These are phyloP conservation scores for Nicotiana rustica DNA, from an alignment of 305 asterid species.

Conservation along the genomic window DNA sequence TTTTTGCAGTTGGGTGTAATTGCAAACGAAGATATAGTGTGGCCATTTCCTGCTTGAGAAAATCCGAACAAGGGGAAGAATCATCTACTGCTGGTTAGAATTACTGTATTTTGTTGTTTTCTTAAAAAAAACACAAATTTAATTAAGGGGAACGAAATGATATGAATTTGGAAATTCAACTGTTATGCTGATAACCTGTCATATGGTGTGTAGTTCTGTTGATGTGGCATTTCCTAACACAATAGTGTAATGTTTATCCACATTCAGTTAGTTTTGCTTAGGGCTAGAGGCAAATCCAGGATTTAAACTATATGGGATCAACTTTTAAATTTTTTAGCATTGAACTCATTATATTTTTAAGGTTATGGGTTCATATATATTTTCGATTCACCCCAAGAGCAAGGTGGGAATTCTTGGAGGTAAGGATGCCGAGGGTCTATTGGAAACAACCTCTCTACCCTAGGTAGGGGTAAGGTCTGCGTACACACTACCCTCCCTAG, in stretches of 20 bases:
- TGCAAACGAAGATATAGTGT: conserved; percentile 47
- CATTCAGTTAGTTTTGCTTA: not conserved
- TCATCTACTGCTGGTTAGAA: conserved; percentile 57
- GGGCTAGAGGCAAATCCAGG: too few relatives aligned
- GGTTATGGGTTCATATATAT: too few relatives aligned
- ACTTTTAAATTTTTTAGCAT: too few relatives aligned
- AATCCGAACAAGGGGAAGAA: conserved; percentile 65
- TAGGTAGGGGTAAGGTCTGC: too few relatives aligned
- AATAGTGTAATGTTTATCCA: not conserved
- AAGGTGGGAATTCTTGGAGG: too few relatives aligned
- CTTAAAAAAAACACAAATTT: not conserved
- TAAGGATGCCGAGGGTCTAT: too few relatives aligned
- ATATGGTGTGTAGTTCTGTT: not conserved
- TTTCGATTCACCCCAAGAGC: too few relatives aligned
- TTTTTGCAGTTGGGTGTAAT: conserved; percentile 51
- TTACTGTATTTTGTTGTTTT: not conserved
- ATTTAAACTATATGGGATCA: too few relatives aligned
- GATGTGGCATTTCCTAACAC: conserved; percentile 2
- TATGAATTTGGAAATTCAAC: not conserved
- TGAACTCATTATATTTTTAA: too few relatives aligned
- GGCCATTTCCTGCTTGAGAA: conserved; percentile 55
- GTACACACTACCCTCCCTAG: too few relatives aligned
- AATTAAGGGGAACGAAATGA: not conserved
- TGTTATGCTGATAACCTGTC: not conserved
- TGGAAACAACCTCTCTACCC: too few relatives aligned